Conservation (phyloP, 495 filamentous ascomycete genomes). For the Ascobolus immersus region DNA sequence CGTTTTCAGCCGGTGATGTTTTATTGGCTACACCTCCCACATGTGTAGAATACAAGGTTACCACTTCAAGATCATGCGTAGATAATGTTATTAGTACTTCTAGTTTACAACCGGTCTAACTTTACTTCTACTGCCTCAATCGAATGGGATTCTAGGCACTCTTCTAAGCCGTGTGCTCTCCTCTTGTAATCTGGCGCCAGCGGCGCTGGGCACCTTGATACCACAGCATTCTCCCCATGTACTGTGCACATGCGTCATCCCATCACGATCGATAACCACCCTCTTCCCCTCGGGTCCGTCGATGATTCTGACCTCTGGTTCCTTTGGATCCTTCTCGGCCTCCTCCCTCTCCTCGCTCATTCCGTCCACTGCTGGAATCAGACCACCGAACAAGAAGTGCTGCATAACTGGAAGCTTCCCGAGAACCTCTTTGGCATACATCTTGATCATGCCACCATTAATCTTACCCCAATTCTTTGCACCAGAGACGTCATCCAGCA, state of each 20-base stretch:
- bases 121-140: conserved; percentile 29
- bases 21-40: not conserved
- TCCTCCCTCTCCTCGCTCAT: conserved; percentile 34
- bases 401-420: conserved; percentile 95
- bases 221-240: conserved; percentile 94
- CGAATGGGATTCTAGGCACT: conserved; percentile 77
- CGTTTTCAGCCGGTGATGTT: not conserved
- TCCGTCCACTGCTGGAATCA: conserved; percentile 52
- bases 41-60: not conserved
- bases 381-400: conserved; percentile 76
- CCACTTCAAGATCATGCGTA: not conserved
- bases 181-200: conserved; percentile 66
- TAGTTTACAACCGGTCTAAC: not conserved
- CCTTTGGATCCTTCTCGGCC: conserved; percentile 19
- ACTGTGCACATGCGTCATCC: conserved; percentile 44
- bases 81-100: not conserved
- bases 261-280: conserved; percentile 33
- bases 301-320: conserved; percentile 17
- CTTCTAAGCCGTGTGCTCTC: conserved; percentile 36
- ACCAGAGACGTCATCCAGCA: conserved; percentile 94
- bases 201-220: conserved; percentile 85
- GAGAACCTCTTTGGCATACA: conserved; percentile 85
- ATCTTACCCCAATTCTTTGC: conserved; percentile 81
- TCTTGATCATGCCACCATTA: conserved; percentile 78
- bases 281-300: conserved; percentile 27